phyloP scores from a whole-genome alignment of 495 filamentous ascomycete species.

The Hamigera avellanea region DNA sequence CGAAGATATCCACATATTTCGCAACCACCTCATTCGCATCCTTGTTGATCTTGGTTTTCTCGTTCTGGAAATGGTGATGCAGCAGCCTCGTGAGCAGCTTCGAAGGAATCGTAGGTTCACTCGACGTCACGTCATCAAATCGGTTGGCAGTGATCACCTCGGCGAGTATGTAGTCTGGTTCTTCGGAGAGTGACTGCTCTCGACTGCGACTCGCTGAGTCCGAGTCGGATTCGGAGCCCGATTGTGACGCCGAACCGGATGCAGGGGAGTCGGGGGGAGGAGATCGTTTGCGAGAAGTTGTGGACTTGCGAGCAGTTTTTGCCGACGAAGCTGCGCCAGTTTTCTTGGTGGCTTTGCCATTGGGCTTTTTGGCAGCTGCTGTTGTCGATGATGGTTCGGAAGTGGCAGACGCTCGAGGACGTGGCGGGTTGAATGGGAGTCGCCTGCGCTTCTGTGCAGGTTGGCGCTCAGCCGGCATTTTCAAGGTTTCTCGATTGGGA shows the following conservation, averaged over 20 bases:
- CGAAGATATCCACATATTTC: slow-evolving; percentile 87
- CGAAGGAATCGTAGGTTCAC: slow-evolving; percentile 51
- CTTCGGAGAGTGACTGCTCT: slow-evolving; percentile 15
- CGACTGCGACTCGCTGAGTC: slow-evolving; percentile 5
- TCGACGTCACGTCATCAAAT: slow-evolving; percentile 19
- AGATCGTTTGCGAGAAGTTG: slow-evolving; percentile 2
- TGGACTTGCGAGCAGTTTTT: slow-evolving; percentile 4
- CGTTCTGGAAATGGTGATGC: slow-evolving; percentile 63
- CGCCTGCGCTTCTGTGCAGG: slow-evolving; percentile 28
- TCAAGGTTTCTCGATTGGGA: slow-evolving; percentile 1
- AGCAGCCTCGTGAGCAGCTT: slow-evolving; percentile 65
- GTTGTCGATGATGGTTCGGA: slow-evolving; percentile 10
- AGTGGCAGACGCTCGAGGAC: slow-evolving; percentile 19
- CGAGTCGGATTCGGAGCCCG: slow-evolving; percentile 9
- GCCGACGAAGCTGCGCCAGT: slow-evolving; percentile 9
- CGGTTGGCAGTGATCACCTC: slow-evolving; percentile 26
- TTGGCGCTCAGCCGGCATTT: slow-evolving; percentile 27
- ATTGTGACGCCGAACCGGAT: slow-evolving; percentile 13
- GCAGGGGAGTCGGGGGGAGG: slow-evolving; percentile 3
- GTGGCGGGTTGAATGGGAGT: slow-evolving; percentile 41
- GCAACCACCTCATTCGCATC: slow-evolving; percentile 69
- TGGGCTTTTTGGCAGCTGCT: slow-evolving; percentile 14
- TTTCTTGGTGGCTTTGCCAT: slow-evolving; percentile 11
- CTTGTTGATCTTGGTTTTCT: slow-evolving; percentile 60
- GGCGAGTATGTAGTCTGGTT: slow-evolving; percentile 34